phyloP scores from a whole-genome alignment of 2,329 filamentous ascomycete species.

The Coniochaeta sp. region DNA sequence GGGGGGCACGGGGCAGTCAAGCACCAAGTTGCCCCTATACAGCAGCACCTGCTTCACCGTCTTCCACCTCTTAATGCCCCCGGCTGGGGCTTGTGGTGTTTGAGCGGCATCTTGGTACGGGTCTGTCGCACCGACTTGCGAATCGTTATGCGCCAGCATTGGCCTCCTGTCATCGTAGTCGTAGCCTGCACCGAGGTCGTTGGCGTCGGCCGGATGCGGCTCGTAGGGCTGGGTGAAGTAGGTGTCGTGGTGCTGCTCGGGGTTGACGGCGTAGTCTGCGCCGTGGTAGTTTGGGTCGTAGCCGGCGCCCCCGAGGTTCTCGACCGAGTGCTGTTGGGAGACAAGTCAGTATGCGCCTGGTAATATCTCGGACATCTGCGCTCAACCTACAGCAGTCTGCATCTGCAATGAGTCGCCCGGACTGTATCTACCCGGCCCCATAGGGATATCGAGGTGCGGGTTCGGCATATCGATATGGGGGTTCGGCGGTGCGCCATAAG shows the following conservation, averaged over 20 bases:
- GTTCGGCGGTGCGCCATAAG: constrained; percentile 51
- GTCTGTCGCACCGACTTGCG: constrained; percentile 30
- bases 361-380: not conserved
- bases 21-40: constrained; percentile 92
- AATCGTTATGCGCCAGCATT: constrained; percentile 62
- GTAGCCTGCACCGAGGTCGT: constrained; percentile 52
- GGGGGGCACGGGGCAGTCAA: constrained; percentile 93
- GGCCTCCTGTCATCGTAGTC: constrained; percentile 67
- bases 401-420: constrained; percentile 72
- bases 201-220: constrained; percentile 51
- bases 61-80: constrained; percentile 82
- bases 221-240: constrained; percentile 83
- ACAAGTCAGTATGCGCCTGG: not conserved
- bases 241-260: constrained; percentile 78
- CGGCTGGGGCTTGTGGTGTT: constrained; percentile 33
- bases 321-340: constrained; percentile 40
- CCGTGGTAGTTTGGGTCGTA: constrained; percentile 20
- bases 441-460: constrained; percentile 61
- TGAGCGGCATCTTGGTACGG: constrained; percentile 38
- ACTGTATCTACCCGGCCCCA: constrained; percentile 48
- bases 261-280: constrained; percentile 68
- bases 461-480: constrained; percentile 50
- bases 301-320: constrained; percentile 39
- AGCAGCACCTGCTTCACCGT: constrained; percentile 98
- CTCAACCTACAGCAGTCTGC: constrained; percentile 69